Conservation (phyloP, 139 green algal genomes). For the Chlorella sp. region DNA sequence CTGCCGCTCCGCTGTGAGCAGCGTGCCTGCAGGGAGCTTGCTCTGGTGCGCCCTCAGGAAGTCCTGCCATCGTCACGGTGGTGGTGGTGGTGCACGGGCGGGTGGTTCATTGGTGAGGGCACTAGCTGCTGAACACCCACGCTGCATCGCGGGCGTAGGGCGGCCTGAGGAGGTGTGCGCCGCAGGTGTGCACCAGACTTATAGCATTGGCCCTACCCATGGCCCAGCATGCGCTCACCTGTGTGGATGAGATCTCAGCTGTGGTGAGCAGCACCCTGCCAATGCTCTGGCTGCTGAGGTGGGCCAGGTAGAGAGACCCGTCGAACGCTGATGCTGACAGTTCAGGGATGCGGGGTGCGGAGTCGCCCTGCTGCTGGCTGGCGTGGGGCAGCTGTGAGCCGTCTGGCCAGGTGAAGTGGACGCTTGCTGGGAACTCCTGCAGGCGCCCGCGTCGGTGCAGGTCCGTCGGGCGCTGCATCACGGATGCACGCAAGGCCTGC, state of each 20-base stretch:
- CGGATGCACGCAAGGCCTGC: too few species aligned
- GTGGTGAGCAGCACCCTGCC: slow-evolving; percentile 45
- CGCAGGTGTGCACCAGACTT: not conserved
- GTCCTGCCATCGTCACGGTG: slow-evolving; percentile 22
- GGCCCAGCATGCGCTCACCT: slow-evolving; percentile 22
- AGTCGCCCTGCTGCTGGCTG: not conserved
- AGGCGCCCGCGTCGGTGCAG: too few species aligned
- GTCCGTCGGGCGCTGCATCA: too few species aligned
- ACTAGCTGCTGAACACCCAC: not conserved
- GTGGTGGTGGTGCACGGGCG: not conserved
- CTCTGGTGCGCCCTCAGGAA: slow-evolving; percentile 32
- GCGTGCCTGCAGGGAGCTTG: slow-evolving; percentile 45
- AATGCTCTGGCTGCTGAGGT: slow-evolving; percentile 12
- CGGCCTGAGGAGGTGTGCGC: not conserved
- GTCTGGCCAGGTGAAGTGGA: not conserved
- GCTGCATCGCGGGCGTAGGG: not conserved
- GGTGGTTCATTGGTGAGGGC: not conserved
- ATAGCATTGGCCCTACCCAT: too few species aligned
- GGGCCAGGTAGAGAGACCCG: not conserved
- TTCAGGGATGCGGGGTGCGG: not conserved
- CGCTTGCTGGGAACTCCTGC: not conserved
- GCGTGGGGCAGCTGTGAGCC: not conserved
- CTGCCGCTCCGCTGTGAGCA: slow-evolving; percentile 70
- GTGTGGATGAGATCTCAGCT: slow-evolving; percentile 44
- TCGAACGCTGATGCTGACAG: not conserved